A percentile compares a stretch with the other conserved stretches of the same genome.
phyloP scores from a whole-genome alignment of 768 basidiomycete species.

The Hygrophorus russula region DNA sequence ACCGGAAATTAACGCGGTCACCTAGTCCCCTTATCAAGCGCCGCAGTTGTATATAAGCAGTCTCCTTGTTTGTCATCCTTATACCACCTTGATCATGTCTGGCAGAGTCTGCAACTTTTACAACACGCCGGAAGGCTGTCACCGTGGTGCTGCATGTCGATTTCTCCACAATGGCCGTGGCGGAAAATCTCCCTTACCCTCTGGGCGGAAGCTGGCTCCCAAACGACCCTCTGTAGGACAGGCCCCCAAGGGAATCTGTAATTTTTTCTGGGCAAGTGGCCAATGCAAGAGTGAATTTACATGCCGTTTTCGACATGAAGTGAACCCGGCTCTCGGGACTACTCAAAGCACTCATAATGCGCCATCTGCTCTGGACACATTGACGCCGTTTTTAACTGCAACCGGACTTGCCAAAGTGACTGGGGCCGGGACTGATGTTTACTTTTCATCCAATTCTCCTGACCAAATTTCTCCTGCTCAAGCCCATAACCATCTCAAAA shows the following conservation, averaged over 20 bases:
- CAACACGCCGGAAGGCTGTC: constrained; percentile 34
- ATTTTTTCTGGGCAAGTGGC: constrained; percentile 35
- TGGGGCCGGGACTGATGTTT: constrained; percentile 30
- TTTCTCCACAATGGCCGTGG: constrained; percentile 16
- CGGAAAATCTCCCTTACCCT: constrained; percentile 4
- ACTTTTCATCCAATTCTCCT: constrained; percentile 21
- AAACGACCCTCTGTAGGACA: constrained; percentile 4
- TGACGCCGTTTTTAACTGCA: constrained; percentile 35
- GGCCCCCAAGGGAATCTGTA: constrained; percentile 29
- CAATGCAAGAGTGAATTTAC: constrained; percentile 33
- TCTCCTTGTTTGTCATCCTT: neutral
- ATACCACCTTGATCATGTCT: constrained; percentile 12
- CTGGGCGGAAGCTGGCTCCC: constrained; percentile 2
- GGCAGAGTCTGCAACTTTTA: constrained; percentile 27
- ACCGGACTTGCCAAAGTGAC: constrained; percentile 32
- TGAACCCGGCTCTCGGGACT: constrained; percentile 4
- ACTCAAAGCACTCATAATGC: constrained; percentile 4
- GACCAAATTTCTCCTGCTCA: constrained; percentile 30
- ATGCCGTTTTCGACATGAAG: constrained; percentile 31
- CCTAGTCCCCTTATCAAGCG: constrained; percentile 1
- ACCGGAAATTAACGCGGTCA: neutral
- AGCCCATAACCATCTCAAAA: constrained; percentile 32
- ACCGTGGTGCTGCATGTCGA: constrained; percentile 26
- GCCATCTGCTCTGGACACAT: constrained; percentile 10
- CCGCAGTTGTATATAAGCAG: neutral